Conservation (phyloP, 2,329 filamentous ascomycete species). For the Exophiala aquamarina region DNA sequence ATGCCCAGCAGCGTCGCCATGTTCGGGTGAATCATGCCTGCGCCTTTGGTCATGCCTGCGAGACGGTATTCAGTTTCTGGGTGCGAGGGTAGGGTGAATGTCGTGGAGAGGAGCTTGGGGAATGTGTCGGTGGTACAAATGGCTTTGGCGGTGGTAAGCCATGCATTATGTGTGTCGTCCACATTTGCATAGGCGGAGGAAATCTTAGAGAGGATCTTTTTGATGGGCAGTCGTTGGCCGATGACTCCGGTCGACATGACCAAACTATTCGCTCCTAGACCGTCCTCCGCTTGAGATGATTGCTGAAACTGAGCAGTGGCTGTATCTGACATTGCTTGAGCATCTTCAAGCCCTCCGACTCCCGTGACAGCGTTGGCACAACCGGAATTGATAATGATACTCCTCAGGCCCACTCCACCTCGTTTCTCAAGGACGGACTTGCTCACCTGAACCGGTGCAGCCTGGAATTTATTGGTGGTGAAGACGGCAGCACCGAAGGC, state of each 20-base stretch:
- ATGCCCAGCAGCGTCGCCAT: conserved; percentile 95
- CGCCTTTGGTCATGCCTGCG: conserved; percentile 95
- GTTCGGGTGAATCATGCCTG: conserved; percentile 98
- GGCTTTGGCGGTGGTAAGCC: conserved; percentile 81
- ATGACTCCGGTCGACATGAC: conserved; percentile 99
- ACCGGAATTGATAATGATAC: conserved; percentile 89
- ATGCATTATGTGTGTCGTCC: conserved; percentile 75
- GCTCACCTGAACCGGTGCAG: conserved; percentile 88
- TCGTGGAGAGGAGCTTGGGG: conserved; percentile 85
- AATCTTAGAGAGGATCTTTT: conserved; percentile 83
- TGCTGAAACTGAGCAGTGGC: conserved; percentile 68
- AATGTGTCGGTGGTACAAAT: conserved; percentile 99
- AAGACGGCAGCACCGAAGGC: conserved; percentile 90
- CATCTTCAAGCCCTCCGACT: conserved; percentile 84
- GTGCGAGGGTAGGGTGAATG: conserved; percentile 78
- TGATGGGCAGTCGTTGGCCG: conserved; percentile 86
- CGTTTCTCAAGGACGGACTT: conserved; percentile 67
- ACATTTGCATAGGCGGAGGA: conserved; percentile 72
- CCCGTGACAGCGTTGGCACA: conserved; percentile 98
- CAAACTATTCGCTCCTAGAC: conserved; percentile 64
- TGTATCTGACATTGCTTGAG: conserved; percentile 74
- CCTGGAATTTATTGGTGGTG: conserved; percentile 98
- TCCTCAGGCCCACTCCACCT: conserved; percentile 68
- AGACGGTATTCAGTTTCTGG: conserved; percentile 67
- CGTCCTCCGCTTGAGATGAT: conserved; percentile 31